Percentiles rank a stretch among this genome's conserved stretches.
phyloP scores from a whole-genome alignment of 352 stramenopile genomes.

The Pythium monospermum region DNA sequence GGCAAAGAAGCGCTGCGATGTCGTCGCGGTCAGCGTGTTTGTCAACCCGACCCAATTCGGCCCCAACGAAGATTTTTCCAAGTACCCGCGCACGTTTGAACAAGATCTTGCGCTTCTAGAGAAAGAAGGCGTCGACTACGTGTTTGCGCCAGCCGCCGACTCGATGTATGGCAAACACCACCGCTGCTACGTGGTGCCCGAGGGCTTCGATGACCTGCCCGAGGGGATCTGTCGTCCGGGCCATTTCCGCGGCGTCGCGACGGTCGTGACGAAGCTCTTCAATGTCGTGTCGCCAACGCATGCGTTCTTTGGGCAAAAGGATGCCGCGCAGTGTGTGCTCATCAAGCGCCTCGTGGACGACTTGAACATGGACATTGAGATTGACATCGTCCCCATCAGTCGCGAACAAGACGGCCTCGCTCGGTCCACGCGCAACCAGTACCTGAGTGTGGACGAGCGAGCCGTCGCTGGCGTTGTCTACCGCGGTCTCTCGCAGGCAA shows the following conservation, averaged over 20 bases:
- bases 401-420: slow-evolving; percentile 95
- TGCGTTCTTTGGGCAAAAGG: slow-evolving; percentile 99
- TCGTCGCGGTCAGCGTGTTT: slow-evolving; percentile 96
- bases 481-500: slow-evolving; percentile 51
- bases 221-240: slow-evolving; percentile 92
- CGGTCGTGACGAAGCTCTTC: slow-evolving; percentile 98
- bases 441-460: slow-evolving; percentile 90
- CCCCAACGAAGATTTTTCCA: slow-evolving; percentile 96
- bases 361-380: slow-evolving; percentile 93
- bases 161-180: slow-evolving; percentile 88
- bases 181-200: slow-evolving; percentile 88
- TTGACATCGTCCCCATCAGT: slow-evolving; percentile 90
- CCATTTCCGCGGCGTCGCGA: slow-evolving; percentile 98
- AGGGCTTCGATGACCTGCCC: slow-evolving; percentile 92
- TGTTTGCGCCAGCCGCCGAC: slow-evolving; percentile 80
- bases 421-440: slow-evolving; percentile 98
- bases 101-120: slow-evolving; percentile 86
- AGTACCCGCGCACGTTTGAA: slow-evolving; percentile 97
- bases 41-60: slow-evolving; percentile 99
- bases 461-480: slow-evolving; percentile 87
- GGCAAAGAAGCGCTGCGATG: slow-evolving; percentile 89
- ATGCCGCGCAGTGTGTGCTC: slow-evolving; percentile 96
- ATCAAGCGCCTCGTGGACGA: slow-evolving; percentile 95
- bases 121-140: slow-evolving; percentile 86
- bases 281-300: slow-evolving; percentile 96